Base-by-base conservation (phyloP, 192 early-diverging fungal genomes). In the Rhizophagus sp. region DNA sequence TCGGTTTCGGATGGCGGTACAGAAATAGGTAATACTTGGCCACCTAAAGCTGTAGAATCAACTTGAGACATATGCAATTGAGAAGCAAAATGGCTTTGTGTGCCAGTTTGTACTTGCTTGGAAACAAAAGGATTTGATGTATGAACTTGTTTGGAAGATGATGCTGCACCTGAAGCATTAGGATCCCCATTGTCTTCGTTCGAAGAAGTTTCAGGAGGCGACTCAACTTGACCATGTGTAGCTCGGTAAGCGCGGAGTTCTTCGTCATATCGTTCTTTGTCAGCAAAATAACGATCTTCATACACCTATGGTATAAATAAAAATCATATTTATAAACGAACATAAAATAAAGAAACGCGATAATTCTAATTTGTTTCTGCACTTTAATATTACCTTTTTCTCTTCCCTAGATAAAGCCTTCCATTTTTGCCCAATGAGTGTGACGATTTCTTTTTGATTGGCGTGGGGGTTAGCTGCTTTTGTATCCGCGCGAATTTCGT, bases 401-500 rank as follows among this genome's bases (percentile, higher is more conserved):
- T 79, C 67, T 44, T 79, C 78, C 4, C 49, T 22, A 22, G 78
- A 79, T 6, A 79, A 34, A 11, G 62, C 78, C 24, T 79, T 79
- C 78, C 78, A 79, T 70, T 71, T 79, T 36, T 52, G 44, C 2
- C 78, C 78, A 61, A 79, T 79, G 17, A 67, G 49, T 1, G 44
- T 79, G 13, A 79, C 78, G 9, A 79, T 70, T 61, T 79, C 78
- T 71, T 79, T 79, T 71, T 79, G 78, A 36, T 79, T 79, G 49
- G 87, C 92, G 2, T 91, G 87, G 61, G 95, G 94, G 92, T 96
- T 95, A 66, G 94, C 89, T 63, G 90, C 90, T 89, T 94, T 91
- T 62, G 97, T 93, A 34, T 85, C 83, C 47, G 90, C 78, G 68
- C 97, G 89, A 87, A 91, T 92, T 78, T 91, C 96, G 85, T 95